Evolutionary conservation across 495 filamentous ascomycete genomes (phyloP).

Genomic region (Tetracladium setigerum): DNA sequence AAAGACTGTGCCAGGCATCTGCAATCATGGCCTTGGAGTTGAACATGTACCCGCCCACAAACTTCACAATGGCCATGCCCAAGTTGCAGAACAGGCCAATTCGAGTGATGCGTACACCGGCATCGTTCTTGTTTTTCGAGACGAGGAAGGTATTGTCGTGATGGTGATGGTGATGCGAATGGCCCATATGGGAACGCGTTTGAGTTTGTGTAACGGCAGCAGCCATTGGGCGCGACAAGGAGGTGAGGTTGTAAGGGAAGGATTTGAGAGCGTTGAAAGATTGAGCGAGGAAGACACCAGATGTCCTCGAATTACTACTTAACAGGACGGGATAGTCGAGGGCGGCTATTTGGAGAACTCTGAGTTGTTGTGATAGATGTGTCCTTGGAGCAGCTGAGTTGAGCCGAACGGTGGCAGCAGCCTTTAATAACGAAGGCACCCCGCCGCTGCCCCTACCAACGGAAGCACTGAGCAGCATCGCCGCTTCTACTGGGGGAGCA

Average conservation of each 20-base stretch:
- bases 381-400: slow-evolving; percentile 27
- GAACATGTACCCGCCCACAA: slow-evolving; percentile 84
- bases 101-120: slow-evolving; percentile 89
- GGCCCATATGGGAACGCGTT: slow-evolving; percentile 39
- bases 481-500: too few species aligned
- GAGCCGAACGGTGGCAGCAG: slow-evolving; percentile 8
- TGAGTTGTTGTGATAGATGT: slow-evolving; percentile 26
- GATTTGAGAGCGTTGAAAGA: slow-evolving; percentile 15
- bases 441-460: too few species aligned
- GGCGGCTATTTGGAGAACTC: slow-evolving; percentile 20
- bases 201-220: slow-evolving; percentile 35
- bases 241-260: slow-evolving; percentile 10
- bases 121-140: slow-evolving; percentile 82
- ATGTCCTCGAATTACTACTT: slow-evolving; percentile 8
- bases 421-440: slow-evolving; percentile 17
- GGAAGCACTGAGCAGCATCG: too few species aligned
- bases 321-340: neutral
- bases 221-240: slow-evolving; percentile 21
- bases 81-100: slow-evolving; percentile 89
- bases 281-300: neutral
- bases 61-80: slow-evolving; percentile 88
- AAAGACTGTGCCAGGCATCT: slow-evolving; percentile 90
- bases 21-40: slow-evolving; percentile 90
- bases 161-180: slow-evolving; percentile 66
- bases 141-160: slow-evolving; percentile 86